phyloP scores from a whole-genome alignment of 1,139 yeast genomes.

The Candida labiduridarum region DNA sequence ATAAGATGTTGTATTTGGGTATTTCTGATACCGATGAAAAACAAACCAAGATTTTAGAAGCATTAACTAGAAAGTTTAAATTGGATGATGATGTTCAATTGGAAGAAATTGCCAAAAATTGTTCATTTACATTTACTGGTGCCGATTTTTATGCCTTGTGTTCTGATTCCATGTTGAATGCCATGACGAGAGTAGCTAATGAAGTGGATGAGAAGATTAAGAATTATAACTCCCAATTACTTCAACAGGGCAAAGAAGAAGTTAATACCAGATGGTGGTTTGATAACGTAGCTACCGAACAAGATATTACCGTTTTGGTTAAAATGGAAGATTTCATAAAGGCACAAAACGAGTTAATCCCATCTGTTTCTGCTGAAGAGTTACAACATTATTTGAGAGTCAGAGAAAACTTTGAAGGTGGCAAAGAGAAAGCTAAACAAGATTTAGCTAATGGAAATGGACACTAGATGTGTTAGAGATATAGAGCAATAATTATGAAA shows the following conservation, averaged over 20 bases:
- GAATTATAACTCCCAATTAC: slow-evolving; percentile 44
- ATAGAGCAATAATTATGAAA: neutral
- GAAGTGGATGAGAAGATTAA: slow-evolving; percentile 70
- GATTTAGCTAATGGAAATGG: slow-evolving; percentile 7
- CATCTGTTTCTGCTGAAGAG: slow-evolving; percentile 89
- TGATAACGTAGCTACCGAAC: slow-evolving; percentile 71
- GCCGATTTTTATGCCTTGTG: slow-evolving; percentile 97
- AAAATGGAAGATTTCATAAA: slow-evolving; percentile 70
- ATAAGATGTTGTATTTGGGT: slow-evolving; percentile 90
- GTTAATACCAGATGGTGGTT: slow-evolving; percentile 88
- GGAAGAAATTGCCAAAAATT: slow-evolving; percentile 59
- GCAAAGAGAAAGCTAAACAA: slow-evolving; percentile 35
- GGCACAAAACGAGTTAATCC: slow-evolving; percentile 71
- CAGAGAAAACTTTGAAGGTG: slow-evolving; percentile 75
- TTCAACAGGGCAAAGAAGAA: slow-evolving; percentile 30
- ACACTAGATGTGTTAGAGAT: slow-evolving; percentile 1
- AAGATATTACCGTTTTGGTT: slow-evolving; percentile 72
- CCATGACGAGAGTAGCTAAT: slow-evolving; percentile 87
- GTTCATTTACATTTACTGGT: slow-evolving; percentile 92
- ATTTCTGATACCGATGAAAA: slow-evolving; percentile 89
- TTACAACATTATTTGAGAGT: slow-evolving; percentile 77
- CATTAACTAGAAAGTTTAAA: slow-evolving; percentile 82
- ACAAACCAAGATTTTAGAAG: slow-evolving; percentile 82
- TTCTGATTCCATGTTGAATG: slow-evolving; percentile 92
- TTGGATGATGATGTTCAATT: slow-evolving; percentile 65